Evolutionary conservation across 768 basidiomycete genomes (phyloP).

Genomic region (Tricholoma bakamatsutake): DNA sequence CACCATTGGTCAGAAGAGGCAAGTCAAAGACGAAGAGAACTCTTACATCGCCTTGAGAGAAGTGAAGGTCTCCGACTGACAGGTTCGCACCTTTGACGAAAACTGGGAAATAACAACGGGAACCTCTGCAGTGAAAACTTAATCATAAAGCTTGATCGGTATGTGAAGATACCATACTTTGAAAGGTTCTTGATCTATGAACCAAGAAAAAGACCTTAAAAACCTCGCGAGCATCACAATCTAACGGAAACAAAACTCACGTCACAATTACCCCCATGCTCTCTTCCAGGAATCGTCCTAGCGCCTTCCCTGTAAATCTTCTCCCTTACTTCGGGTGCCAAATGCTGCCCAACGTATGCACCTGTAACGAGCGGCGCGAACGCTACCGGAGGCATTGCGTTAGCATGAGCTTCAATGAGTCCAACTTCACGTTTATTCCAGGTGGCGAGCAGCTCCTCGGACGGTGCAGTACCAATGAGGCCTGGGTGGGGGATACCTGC

Average conservation of each 20-base stretch:
- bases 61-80: conserved; percentile 75
- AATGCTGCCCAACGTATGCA: conserved; percentile 65
- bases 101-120: conserved; percentile 72
- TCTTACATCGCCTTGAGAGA: conserved; percentile 68
- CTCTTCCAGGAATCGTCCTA: conserved; percentile 69
- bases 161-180: conserved; percentile 25
- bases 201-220: not conserved
- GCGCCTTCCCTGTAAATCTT: conserved; percentile 65
- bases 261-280: conserved; percentile 78
- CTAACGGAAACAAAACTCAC: conserved; percentile 26
- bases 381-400: conserved; percentile 59
- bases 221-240: not conserved
- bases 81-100: conserved; percentile 72
- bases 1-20: not conserved
- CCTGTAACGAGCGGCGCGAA: conserved; percentile 55
- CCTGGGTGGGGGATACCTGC: conserved; percentile 76
- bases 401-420: conserved; percentile 48
- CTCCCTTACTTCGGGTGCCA: conserved; percentile 36
- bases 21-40: not conserved
- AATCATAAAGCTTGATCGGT: not conserved
- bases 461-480: conserved; percentile 72
- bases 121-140: conserved; percentile 37
- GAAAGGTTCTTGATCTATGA: conserved; percentile 70
- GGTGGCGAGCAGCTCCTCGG: conserved; percentile 60
- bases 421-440: conserved; percentile 73